Percentiles rank a stretch among this genome's conserved stretches.
These are phyloP conservation scores for Dactylellina leptospora DNA, from an alignment of 2,329 filamentous ascomycete species.

Conservation along the genomic window DNA sequence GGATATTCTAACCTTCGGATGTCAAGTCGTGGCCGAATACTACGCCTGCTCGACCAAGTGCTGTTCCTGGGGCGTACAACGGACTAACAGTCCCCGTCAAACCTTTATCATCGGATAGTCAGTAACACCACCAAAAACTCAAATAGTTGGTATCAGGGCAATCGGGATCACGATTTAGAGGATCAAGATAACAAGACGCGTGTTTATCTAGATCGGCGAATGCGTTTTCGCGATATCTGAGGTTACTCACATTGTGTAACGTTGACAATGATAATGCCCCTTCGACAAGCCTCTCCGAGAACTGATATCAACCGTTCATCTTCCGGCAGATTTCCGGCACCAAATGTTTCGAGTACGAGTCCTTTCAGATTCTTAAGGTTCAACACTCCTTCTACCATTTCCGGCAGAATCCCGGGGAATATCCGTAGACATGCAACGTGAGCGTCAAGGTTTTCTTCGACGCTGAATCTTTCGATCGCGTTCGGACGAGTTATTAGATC, in stretches of 20 bases:
- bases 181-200: neutral
- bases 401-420: constrained; percentile 91
- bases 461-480: constrained; percentile 75
- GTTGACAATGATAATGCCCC: constrained; percentile 87
- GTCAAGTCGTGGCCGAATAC: constrained; percentile 91
- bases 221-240: constrained; percentile 7
- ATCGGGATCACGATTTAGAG: no score
- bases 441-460: constrained; percentile 80
- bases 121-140: constrained; percentile 58
- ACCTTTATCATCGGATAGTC: constrained; percentile 57
- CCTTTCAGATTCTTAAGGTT: constrained; percentile 78
- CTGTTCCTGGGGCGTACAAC: constrained; percentile 79
- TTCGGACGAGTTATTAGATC: constrained; percentile 77
- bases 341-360: constrained; percentile 88
- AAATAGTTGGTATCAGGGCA: no score
- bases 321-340: constrained; percentile 88
- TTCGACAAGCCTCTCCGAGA: constrained; percentile 77
- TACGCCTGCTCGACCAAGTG: constrained; percentile 82
- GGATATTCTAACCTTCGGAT: constrained; percentile 67
- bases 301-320: constrained; percentile 82
- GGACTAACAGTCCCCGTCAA: constrained; percentile 76
- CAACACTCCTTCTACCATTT: constrained; percentile 88
- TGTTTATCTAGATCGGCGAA: constrained; percentile 55
- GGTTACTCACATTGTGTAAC: constrained; percentile 81
- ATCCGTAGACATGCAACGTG: constrained; percentile 89